These are phyloP conservation scores for Immersiporthe knoxdaviesiana DNA, from an alignment of 2,329 filamentous ascomycete genomes.

Conservation along the genomic window DNA sequence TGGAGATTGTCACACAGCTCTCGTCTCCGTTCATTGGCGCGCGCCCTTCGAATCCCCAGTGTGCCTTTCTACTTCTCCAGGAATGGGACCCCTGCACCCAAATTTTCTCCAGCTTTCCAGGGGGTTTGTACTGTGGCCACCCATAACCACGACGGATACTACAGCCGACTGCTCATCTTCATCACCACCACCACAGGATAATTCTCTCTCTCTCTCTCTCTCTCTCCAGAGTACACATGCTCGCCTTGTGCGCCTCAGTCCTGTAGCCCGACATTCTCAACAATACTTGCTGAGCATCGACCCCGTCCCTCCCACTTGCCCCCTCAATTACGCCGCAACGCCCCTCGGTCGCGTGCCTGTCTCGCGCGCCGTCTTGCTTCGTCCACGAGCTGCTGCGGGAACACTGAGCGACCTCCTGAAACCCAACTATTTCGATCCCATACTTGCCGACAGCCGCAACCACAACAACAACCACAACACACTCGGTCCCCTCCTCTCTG, in stretches of 20 bases:
- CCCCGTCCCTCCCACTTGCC: not conserved
- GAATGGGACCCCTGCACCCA: not conserved
- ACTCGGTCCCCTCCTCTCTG: slow-evolving; percentile 25
- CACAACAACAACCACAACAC: not conserved
- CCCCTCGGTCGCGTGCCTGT: slow-evolving; percentile 1
- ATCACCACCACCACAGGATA: not conserved
- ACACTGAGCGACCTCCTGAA: not conserved
- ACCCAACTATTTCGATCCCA: not conserved
- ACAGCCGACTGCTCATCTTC: not conserved
- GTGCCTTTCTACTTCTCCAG: not conserved
- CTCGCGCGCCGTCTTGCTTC: not conserved
- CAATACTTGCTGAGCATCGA: not conserved
- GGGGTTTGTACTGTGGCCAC: not conserved
- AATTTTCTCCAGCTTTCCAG: slow-evolving; percentile 7
- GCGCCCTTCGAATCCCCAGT: not conserved
- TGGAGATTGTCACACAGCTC: not conserved
- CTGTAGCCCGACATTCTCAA: not conserved
- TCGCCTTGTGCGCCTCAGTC: not conserved
- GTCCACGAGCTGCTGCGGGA: not conserved
- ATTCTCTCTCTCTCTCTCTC: too few relatives aligned
- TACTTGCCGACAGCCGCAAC: not conserved
- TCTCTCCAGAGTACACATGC: not conserved
- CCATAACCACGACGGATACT: not conserved
- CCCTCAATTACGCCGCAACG: not conserved
- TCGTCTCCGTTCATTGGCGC: slow-evolving; percentile 6